These are phyloP conservation scores for Blastobotrys illinoisensis DNA, from an alignment of 1,139 yeast species.

Conservation along the genomic window DNA sequence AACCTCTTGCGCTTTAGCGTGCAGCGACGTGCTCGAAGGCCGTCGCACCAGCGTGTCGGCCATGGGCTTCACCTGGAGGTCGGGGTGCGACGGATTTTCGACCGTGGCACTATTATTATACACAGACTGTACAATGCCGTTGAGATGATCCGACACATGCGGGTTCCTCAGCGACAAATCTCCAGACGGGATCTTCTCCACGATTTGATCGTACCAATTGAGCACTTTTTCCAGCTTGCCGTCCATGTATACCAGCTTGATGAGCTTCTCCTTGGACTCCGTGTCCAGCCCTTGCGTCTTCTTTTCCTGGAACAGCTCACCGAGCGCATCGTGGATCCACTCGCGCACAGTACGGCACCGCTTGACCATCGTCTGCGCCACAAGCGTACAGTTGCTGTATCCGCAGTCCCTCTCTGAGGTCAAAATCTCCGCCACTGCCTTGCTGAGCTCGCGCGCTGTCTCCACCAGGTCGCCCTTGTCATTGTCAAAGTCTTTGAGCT, in stretches of 20 bases:
- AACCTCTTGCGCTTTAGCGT: conserved; percentile 64
- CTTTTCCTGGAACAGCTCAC: conserved; percentile 23
- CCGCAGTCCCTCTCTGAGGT: conserved; percentile 19
- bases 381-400: conserved; percentile 13
- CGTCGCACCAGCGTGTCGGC: conserved; percentile 14
- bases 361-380: conserved; percentile 24
- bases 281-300: conserved; percentile 18
- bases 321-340: conserved; percentile 26
- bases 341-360: conserved; percentile 28
- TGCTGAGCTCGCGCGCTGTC: conserved; percentile 26
- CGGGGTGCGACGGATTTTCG: conserved; percentile 14
- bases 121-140: conserved; percentile 1
- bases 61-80: conserved; percentile 22
- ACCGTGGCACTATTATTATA: not conserved
- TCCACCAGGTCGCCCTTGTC: conserved; percentile 24
- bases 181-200: conserved; percentile 2
- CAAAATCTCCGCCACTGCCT: conserved; percentile 28
- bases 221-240: conserved; percentile 30
- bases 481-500: conserved; percentile 19
- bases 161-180: not conserved
- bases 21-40: conserved; percentile 24
- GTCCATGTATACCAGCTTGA: conserved; percentile 32
- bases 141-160: conserved; percentile 6
- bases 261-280: conserved; percentile 26
- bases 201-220: conserved; percentile 19